phyloP scores from a whole-genome alignment of 106 monocot genomes.

The Apostasia ramifera region DNA sequence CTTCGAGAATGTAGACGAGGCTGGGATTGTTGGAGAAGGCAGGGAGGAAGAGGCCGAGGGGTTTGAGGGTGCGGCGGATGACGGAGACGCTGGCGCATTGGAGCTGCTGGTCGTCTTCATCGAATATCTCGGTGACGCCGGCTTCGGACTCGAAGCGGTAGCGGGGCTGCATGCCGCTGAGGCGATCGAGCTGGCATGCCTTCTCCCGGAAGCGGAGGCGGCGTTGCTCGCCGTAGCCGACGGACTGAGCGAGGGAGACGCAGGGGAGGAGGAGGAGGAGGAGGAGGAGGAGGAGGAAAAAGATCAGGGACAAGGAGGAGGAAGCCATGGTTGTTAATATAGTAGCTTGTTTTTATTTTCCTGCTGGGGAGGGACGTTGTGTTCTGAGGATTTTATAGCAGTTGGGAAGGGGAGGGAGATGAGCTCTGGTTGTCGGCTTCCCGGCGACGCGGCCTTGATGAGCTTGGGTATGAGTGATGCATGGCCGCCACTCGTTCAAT shows the following conservation, averaged over 20 bases:
- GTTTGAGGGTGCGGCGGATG: conserved; percentile 5
- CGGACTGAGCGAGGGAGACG: conserved; percentile 7
- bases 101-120: conserved; percentile 21
- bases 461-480: not conserved
- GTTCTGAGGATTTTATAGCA: not conserved
- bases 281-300: not conserved
- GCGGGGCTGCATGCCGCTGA: conserved; percentile 15
- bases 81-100: conserved; percentile 26
- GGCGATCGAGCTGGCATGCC: conserved; percentile 21
- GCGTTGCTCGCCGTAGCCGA: not conserved
- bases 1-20: conserved; percentile 30
- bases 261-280: conserved; percentile 10
- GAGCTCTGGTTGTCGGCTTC: no score
- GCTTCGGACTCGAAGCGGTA: conserved; percentile 30
- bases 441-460: not conserved
- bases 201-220: not conserved
- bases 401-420: no score
- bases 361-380: not conserved
- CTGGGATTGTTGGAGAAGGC: conserved; percentile 18
- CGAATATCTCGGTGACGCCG: conserved; percentile 31
- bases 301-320: not conserved
- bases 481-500: not conserved
- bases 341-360: not conserved
- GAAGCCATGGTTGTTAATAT: not conserved
- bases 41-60: conserved; percentile 18